Evolutionary conservation across 2,329 filamentous ascomycete genomes (phyloP), one percentile per base, ranked within the genome.

Genomic region (Ophiostoma australiae): DNA sequence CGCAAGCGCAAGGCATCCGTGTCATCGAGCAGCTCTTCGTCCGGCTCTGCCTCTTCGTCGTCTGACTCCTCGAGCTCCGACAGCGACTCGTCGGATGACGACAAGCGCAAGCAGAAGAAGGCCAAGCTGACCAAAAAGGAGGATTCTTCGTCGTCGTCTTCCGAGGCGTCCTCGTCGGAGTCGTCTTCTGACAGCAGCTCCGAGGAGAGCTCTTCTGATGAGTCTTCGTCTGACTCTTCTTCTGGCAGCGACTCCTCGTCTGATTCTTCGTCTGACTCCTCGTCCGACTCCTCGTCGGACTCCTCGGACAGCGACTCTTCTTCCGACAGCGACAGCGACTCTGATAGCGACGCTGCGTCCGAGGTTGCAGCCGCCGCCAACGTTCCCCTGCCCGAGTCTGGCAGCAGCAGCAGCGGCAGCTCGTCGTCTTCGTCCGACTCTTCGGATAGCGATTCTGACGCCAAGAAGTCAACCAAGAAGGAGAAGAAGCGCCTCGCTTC

Each of bases 1-100:
- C 76, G 85, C 72, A 90, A 90, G 76, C 83, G 86, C 52, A 86
- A 87, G 80, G 86, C 86, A 8, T 74, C 76, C 33, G 66, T 48
- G 37, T 67, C 80, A 4, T 78, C 80, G 5, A 80, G 77, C 76
- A 78, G 76, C 70, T 77, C 74, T 27, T 71, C 73, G 10, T 82
- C 83, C 74, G 75, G 79, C 10, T 80, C 76, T 67, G 78, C 76
- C 20, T 78, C 78, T 11, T 79, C 78, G n/a, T 80, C 76, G 69
- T 78, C 76, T 20, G 77, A 78, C 15, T 78, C 77, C 17, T 73
- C 72, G 10, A 73, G 71, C 8, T 80, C 79, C 10, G 76, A 78
- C 37, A 80, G 80, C 4, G 75, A 76, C 20, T 72, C 71, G 23
- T 69, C 63, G 5, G 63, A 67, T 23, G 65, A 68, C 41, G 61